Base-by-base conservation (phyloP, 2,329 filamentous ascomycete species). In the Cyphellophora europaea region DNA sequence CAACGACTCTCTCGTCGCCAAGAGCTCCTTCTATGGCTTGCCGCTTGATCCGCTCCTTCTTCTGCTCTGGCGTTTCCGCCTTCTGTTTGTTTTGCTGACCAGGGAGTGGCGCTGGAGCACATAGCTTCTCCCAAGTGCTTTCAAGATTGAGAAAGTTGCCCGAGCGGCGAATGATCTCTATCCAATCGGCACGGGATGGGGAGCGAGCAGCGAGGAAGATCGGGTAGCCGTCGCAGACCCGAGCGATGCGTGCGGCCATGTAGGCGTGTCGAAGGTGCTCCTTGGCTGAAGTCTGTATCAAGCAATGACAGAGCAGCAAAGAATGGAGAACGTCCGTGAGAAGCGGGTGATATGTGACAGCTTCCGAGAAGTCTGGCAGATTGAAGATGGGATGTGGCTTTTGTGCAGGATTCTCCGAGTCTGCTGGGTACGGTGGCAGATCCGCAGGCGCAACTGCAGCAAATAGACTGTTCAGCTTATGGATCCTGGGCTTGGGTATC, bases 191-290 rank as follows among this genome's bases (percentile, higher is more conserved):
- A 33, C 82, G 76, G 2, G 82, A 77, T 1, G 82, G 77, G 3
- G 75, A 81, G 32, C 80, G 69, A 15, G 79, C 77, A 1, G 77
- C 69, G 44, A 87, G 77, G 52, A 93, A 89, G 32, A 89, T 72
- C 0, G 85, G 85, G 48, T 85, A 88, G 3, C 83, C 84, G 49
- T 91, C 82, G 32, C 75, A 77, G 15, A 91, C 69, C 13, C 83
- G 72, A 4, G 75, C 71, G 2, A 91, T 67, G 4, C 84, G 77
- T 11, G 84, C 82, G 4, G 81, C 84, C 71, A 88, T 91, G 62
- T 86, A 71, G 0, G 83, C 82, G 53, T 91, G 83, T 21, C 84
- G 81, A 32, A 78, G 73, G 19, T 88, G 71, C 54, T 91, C 84
- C 48, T 82, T 85, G 8, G 74, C 57, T 0, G 83, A 82, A 0